A percentile compares a stretch with the other conserved stretches of the same genome.
Evolutionary conservation across 2,329 filamentous ascomycete genomes (phyloP).

Genomic region (Cladosporium cucumerinum): DNA sequence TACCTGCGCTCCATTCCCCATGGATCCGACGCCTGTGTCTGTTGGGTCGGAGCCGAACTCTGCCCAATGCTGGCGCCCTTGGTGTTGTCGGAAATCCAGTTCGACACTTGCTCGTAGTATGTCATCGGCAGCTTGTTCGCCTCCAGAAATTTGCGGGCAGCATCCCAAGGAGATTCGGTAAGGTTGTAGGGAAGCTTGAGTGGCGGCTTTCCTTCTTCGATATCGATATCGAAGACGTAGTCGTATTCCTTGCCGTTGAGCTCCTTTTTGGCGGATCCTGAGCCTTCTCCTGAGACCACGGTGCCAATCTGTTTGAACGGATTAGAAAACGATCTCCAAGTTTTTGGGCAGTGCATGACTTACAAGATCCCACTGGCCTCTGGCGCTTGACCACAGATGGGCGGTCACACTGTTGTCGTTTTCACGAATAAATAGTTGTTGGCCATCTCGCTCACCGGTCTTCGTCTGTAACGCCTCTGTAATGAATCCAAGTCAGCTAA

Average conservation of each 20-base stretch:
- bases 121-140: conserved; percentile 83
- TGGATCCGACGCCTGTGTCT: conserved; percentile 60
- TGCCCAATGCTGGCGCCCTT: conserved; percentile 76
- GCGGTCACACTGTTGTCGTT: conserved; percentile 77
- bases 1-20: conserved; percentile 78
- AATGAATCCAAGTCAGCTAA: not conserved
- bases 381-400: conserved; percentile 72
- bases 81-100: conserved; percentile 88
- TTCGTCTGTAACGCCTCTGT: conserved; percentile 74
- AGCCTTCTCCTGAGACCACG: conserved; percentile 83
- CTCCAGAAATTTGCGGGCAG: conserved; percentile 83
- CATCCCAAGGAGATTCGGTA: conserved; percentile 87
- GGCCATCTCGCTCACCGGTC: conserved; percentile 90
- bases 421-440: conserved; percentile 88
- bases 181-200: conserved; percentile 93
- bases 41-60: conserved; percentile 37
- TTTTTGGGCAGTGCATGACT: not conserved
- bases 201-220: conserved; percentile 88
- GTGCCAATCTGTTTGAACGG: conserved; percentile 64
- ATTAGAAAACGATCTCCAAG: not conserved
- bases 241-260: conserved; percentile 88
- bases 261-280: conserved; percentile 65
- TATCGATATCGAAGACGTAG: conserved; percentile 94
- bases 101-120: conserved; percentile 87
- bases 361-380: conserved; percentile 33